Evolutionary conservation across 108 stramenopile species (phyloP).

Genomic region (Seminavis robusta): DNA sequence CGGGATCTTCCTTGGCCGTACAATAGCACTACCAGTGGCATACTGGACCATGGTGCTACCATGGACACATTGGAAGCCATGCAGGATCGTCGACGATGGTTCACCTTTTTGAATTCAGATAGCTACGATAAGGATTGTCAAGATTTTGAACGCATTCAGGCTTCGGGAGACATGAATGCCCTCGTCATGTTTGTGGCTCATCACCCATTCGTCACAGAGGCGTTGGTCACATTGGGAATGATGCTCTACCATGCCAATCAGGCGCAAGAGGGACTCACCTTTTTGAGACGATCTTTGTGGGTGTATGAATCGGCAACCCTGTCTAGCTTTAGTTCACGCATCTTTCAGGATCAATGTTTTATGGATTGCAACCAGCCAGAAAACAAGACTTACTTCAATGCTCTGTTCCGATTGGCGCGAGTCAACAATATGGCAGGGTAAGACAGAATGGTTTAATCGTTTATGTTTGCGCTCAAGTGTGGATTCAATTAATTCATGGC

Average conservation of each 20-base stretch:
- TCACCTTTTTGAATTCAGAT: conserved; percentile 57
- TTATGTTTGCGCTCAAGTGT: no score
- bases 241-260: conserved; percentile 74
- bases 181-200: conserved; percentile 75
- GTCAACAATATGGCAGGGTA: conserved; percentile 35
- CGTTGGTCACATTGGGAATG: conserved; percentile 57
- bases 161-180: conserved; percentile 65
- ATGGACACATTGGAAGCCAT: no score
- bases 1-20: conserved; percentile 70
- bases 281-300: conserved; percentile 60
- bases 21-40: neutral
- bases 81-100: conserved; percentile 31
- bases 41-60: neutral
- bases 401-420: conserved; percentile 66
- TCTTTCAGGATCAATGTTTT: conserved; percentile 15
- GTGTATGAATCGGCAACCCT: conserved; percentile 61
- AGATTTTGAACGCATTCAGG: conserved; percentile 32
- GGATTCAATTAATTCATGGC: no score
- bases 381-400: conserved; percentile 51
- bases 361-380: conserved; percentile 51
- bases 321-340: conserved; percentile 25
- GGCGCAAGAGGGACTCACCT: conserved; percentile 45
- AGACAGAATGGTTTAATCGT: conserved; percentile 3
- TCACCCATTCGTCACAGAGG: conserved; percentile 66
- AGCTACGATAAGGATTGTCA: conserved; percentile 43